Conservation (phyloP, 768 basidiomycete genomes). For the Termitomyces sp. region DNA sequence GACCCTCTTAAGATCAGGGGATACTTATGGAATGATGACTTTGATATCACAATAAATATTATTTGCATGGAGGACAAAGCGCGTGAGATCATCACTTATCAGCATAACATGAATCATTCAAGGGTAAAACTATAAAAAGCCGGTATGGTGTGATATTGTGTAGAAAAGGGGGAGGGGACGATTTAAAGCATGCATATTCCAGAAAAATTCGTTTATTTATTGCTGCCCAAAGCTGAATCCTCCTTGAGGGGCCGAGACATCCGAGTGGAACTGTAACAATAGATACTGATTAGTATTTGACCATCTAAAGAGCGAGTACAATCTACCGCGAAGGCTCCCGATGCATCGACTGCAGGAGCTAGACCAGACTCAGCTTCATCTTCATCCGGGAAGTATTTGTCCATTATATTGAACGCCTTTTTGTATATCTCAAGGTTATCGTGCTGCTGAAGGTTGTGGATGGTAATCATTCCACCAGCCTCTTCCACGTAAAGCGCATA, state of each 20-base stretch:
- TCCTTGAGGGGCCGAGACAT: conserved; percentile 85
- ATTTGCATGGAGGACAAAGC: conserved; percentile 1
- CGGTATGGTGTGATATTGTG: conserved; percentile 2
- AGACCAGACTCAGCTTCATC: conserved; percentile 88
- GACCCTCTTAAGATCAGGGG: background rate
- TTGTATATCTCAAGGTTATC: conserved; percentile 99
- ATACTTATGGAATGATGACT: background rate
- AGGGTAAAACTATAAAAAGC: conserved; percentile 12
- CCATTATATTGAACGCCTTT: conserved; percentile 98
- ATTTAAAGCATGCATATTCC: background rate
- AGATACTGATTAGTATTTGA: conserved; percentile 2
- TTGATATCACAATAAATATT: background rate
- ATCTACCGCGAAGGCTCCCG: conserved; percentile 72
- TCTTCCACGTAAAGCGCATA: conserved; percentile 96
- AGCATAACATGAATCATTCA: background rate
- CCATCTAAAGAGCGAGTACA: conserved; percentile 6
- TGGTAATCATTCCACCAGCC: conserved; percentile 97
- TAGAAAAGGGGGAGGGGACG: background rate
- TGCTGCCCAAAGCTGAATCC: conserved; percentile 91
- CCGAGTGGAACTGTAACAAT: conserved; percentile 68
- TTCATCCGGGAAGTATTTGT: conserved; percentile 98
- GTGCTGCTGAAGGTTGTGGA: conserved; percentile 98
- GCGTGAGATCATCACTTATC: background rate
- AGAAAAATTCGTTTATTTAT: conserved; percentile 17
- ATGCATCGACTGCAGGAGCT: conserved; percentile 69